These are phyloP conservation scores for Psilocybe sp. DNA, from an alignment of 768 basidiomycete genomes.

Conservation along the genomic window DNA sequence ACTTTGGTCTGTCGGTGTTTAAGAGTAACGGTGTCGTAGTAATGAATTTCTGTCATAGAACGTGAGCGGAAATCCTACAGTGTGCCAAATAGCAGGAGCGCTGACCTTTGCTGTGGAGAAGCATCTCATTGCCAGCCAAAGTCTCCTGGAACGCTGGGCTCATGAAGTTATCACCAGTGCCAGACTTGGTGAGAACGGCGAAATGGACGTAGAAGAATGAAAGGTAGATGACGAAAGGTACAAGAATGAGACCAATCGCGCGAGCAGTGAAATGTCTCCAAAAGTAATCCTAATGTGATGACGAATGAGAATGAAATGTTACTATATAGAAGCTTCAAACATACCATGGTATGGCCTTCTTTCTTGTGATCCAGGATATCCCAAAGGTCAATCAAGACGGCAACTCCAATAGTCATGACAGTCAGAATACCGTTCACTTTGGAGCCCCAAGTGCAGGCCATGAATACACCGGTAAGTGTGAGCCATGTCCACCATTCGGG, in stretches of 20 bases:
- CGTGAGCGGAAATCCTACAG: neutral
- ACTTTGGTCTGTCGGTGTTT: constrained; percentile 93
- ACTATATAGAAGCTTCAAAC: constrained; percentile 5
- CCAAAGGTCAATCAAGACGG: constrained; percentile 94
- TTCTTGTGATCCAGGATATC: constrained; percentile 84
- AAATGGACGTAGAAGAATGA: constrained; percentile 98
- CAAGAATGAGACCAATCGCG: constrained; percentile 75
- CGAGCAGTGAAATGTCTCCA: constrained; percentile 86
- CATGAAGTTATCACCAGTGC: constrained; percentile 96
- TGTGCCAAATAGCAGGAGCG: neutral
- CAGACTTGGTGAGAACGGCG: constrained; percentile 80
- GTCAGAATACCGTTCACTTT: constrained; percentile 97
- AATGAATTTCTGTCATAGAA: constrained; percentile 76
- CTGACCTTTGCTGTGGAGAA: constrained; percentile 88
- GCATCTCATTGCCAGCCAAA: constrained; percentile 84
- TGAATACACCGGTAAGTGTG: constrained; percentile 82
- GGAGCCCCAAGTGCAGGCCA: constrained; percentile 95
- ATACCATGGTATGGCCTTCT: constrained; percentile 71
- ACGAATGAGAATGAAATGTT: neutral
- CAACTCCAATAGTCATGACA: constrained; percentile 84
- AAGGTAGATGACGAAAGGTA: constrained; percentile 90
- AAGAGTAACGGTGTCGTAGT: constrained; percentile 84
- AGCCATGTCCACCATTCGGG: constrained; percentile 96
- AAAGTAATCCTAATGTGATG: constrained; percentile 71
- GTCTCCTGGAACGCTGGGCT: constrained; percentile 98